Evolutionary conservation across 495 filamentous ascomycete genomes (phyloP).

Genomic region (Delitschia confertaspora): DNA sequence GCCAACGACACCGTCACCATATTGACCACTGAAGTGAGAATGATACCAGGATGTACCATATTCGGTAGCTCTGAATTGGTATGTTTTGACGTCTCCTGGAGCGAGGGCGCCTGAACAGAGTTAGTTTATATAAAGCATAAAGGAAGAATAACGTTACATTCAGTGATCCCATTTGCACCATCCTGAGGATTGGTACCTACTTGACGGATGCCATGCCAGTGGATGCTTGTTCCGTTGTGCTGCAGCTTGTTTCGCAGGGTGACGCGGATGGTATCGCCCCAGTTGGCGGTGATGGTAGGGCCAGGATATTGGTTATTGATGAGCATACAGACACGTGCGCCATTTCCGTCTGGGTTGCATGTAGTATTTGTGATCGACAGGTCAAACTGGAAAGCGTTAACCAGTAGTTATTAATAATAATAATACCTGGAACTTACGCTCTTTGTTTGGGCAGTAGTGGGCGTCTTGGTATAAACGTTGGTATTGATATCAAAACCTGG

Average conservation of each 20-base stretch:
- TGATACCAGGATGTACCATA: slow-evolving; percentile 36
- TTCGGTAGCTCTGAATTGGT: slow-evolving; percentile 32
- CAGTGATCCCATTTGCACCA: slow-evolving; percentile 34
- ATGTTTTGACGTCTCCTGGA: slow-evolving; percentile 31
- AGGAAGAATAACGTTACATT: slow-evolving; percentile 21
- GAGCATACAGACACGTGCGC: slow-evolving; percentile 16
- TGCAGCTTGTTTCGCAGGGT: slow-evolving; percentile 31
- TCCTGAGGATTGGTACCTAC: slow-evolving; percentile 28
- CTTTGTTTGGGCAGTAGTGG: slow-evolving; percentile 20
- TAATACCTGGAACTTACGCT: slow-evolving; percentile 3
- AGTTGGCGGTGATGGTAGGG: slow-evolving; percentile 28
- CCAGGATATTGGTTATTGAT: slow-evolving; percentile 32
- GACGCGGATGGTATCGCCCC: slow-evolving; percentile 32
- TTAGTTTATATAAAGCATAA: not conserved
- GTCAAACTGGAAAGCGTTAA: slow-evolving; percentile 14
- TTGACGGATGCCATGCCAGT: slow-evolving; percentile 36
- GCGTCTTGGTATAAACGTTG: slow-evolving; percentile 26
- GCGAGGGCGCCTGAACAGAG: slow-evolving; percentile 25
- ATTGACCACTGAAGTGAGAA: slow-evolving; percentile 32
- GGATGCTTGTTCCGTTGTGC: slow-evolving; percentile 34
- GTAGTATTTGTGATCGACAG: slow-evolving; percentile 25
- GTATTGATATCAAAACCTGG: slow-evolving; percentile 22
- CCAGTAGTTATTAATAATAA: not conserved
- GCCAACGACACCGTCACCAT: slow-evolving; percentile 34
- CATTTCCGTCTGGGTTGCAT: slow-evolving; percentile 26